phyloP scores from a whole-genome alignment of 1,139 yeast species.

The Yamadazyma pseudoaaseri region DNA sequence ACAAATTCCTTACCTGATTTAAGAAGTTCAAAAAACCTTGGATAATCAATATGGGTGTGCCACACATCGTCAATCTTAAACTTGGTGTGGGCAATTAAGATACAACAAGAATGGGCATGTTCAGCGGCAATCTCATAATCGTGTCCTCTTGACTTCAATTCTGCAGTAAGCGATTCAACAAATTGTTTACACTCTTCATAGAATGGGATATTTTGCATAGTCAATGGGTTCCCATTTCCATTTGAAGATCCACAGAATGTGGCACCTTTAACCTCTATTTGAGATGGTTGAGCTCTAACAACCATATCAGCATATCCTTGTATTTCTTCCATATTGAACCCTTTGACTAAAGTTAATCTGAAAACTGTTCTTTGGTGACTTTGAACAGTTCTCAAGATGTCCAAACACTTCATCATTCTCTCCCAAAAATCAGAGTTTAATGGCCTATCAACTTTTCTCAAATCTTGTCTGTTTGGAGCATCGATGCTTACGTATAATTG shows the following conservation, averaged over 20 bases:
- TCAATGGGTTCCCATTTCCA: conserved; percentile 82
- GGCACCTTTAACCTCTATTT: conserved; percentile 91
- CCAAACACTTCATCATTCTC: conserved; percentile 75
- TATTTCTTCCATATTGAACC: conserved; percentile 82
- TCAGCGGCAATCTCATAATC: conserved; percentile 87
- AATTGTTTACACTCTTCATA: conserved; percentile 85
- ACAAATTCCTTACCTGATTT: conserved; percentile 64
- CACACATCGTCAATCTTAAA: conserved; percentile 72
- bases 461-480: conserved; percentile 79
- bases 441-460: conserved; percentile 86
- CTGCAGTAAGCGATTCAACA: conserved; percentile 60
- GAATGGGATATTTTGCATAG: conserved; percentile 95
- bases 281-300: conserved; percentile 76
- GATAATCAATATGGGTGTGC: conserved; percentile 89
- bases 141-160: conserved; percentile 60
- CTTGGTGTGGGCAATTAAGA: conserved; percentile 72
- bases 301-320: conserved; percentile 90
- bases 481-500: conserved; percentile 91
- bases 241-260: conserved; percentile 86
- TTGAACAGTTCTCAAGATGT: conserved; percentile 70
- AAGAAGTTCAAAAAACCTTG: conserved; percentile 68
- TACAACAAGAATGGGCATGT: conserved; percentile 94
- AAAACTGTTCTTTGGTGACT: conserved; percentile 86
- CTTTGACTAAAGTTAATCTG: conserved; percentile 86
- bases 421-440: conserved; percentile 93